These are phyloP conservation scores for Inonotus hispidus DNA, from an alignment of 1,284 basidiomycete genomes.

Conservation along the genomic window DNA sequence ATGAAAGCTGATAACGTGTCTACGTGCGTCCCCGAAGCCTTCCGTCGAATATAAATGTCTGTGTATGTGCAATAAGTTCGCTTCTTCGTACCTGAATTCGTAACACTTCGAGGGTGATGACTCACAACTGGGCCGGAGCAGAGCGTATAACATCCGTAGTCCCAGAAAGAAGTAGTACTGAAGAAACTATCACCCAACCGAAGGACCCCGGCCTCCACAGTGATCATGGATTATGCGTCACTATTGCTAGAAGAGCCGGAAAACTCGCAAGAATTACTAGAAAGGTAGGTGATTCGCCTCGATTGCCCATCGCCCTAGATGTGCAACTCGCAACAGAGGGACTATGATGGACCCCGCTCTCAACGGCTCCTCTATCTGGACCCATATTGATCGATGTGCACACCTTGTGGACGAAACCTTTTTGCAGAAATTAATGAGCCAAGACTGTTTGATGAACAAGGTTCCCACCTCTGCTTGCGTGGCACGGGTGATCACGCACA, in stretches of 20 bases:
- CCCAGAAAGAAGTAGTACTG: background rate
- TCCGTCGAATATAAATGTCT: background rate
- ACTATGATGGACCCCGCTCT: too few species aligned
- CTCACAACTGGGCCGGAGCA: background rate
- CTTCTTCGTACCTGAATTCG: background rate
- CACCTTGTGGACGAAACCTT: background rate
- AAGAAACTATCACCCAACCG: background rate
- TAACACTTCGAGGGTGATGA: constrained; percentile 1
- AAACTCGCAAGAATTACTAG: background rate
- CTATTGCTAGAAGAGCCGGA: background rate
- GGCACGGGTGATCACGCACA: background rate
- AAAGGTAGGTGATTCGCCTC: background rate
- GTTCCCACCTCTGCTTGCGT: background rate
- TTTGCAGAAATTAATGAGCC: background rate
- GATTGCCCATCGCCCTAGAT: background rate
- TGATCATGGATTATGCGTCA: background rate
- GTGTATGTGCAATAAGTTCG: background rate
- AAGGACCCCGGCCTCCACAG: background rate
- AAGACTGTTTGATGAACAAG: background rate
- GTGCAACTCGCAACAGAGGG: too few species aligned
- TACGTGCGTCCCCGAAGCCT: background rate
- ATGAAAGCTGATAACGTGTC: background rate
- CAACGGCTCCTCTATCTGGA: too few species aligned
- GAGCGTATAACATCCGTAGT: background rate
- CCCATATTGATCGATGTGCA: background rate